These are phyloP conservation scores for Rosa multiflora DNA, from an alignment of 306 rosid genomes.

Conservation along the genomic window DNA sequence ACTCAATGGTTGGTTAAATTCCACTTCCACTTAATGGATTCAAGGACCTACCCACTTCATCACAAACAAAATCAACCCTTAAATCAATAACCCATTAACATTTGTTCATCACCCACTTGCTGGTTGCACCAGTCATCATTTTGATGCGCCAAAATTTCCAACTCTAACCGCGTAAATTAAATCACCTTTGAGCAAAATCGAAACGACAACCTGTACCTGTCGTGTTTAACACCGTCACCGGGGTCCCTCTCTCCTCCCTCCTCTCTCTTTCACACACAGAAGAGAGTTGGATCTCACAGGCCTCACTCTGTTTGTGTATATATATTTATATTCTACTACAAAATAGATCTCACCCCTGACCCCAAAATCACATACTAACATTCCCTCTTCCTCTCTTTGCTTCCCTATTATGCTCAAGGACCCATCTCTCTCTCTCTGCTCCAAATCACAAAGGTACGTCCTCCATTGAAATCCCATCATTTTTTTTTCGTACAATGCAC, in stretches of 20 bases:
- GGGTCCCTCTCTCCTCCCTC: background rate
- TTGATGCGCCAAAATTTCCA: background rate
- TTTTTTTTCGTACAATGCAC: background rate
- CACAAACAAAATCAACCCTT: too few relatives aligned
- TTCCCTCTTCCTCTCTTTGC: constrained; percentile 1
- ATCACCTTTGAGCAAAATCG: background rate
- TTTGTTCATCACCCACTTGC: background rate
- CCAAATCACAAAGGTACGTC: constrained; percentile 21
- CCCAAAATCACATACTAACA: background rate
- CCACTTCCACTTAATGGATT: background rate
- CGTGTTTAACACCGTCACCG: constrained; percentile 9
- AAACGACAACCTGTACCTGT: constrained; percentile 9
- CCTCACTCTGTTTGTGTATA: background rate
- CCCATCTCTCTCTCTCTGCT: constrained; percentile 1
- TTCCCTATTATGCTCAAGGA: background rate
- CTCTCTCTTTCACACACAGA: background rate
- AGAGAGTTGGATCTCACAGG: background rate
- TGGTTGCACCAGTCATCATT: background rate
- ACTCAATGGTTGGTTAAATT: background rate
- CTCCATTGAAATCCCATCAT: background rate
- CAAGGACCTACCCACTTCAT: background rate
- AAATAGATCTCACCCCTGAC: constrained; percentile 13
- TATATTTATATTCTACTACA: background rate
- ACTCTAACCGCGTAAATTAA: background rate
- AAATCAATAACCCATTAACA: background rate